Evolutionary conservation across 1,139 yeast genomes (phyloP).

Genomic region (Debaryomycetaceae sp.): DNA sequence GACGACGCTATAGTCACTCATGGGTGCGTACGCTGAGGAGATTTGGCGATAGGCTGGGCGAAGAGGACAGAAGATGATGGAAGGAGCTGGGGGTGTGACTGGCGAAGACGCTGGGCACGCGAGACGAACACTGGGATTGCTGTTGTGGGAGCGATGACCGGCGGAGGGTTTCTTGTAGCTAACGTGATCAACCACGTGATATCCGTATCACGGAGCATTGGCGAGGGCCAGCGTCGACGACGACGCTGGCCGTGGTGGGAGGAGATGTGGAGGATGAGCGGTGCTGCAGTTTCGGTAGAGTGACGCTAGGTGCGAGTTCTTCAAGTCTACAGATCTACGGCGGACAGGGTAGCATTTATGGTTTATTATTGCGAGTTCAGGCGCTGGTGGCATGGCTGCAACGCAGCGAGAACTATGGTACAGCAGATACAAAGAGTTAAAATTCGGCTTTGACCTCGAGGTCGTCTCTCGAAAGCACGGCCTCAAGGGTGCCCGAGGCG

Average conservation of each 20-base stretch:
- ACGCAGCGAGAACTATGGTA: not conserved
- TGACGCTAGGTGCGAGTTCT: too few species aligned
- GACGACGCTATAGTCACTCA: not conserved
- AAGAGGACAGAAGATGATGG: not conserved
- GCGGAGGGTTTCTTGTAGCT: too few species aligned
- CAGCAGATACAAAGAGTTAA: constrained; percentile 11
- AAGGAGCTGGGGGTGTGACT: not conserved
- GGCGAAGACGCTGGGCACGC: too few species aligned
- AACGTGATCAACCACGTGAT: not conserved
- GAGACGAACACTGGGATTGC: too few species aligned
- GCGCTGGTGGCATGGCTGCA: not conserved
- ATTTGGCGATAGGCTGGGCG: not conserved
- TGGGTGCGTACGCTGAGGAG: not conserved
- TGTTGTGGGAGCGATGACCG: too few species aligned
- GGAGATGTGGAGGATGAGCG: not conserved
- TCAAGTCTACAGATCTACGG: too few species aligned
- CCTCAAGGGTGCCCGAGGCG: constrained; percentile 72
- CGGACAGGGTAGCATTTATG: too few species aligned
- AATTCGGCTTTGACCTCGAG: constrained; percentile 46
- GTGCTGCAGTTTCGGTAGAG: too few species aligned
- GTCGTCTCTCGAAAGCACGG: constrained; percentile 47
- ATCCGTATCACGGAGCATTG: too few species aligned
- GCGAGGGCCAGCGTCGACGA: not conserved
- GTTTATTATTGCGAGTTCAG: too few species aligned
- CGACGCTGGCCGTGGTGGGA: not conserved